Conservation (phyloP, 176 grass and related monocot genomes). For the Pharus latifolius region DNA sequence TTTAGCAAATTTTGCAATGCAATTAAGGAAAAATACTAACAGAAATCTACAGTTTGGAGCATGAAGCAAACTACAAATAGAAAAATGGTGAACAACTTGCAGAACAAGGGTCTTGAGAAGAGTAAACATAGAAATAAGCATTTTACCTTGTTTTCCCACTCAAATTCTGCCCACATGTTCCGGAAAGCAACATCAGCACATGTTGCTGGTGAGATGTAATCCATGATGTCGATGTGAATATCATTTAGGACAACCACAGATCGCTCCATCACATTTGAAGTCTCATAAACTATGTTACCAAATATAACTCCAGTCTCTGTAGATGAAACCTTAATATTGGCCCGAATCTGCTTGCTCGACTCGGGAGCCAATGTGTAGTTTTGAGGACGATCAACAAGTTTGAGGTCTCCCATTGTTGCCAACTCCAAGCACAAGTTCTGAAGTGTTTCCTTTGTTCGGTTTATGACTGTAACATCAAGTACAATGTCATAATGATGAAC, state of each 20-base stretch:
- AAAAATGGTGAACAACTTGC: background rate
- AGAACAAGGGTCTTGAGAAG: background rate
- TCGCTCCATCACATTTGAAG: constrained; percentile 59
- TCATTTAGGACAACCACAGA: constrained; percentile 60
- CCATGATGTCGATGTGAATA: constrained; percentile 80
- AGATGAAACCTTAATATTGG: constrained; percentile 71
- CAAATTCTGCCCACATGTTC: constrained; percentile 75
- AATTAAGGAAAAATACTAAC: background rate
- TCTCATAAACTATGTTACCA: constrained; percentile 61
- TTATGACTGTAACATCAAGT: constrained; percentile 60
- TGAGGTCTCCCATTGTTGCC: constrained; percentile 63
- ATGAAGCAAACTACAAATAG: background rate
- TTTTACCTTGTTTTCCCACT: constrained; percentile 68
- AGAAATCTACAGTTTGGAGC: background rate
- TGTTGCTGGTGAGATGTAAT: constrained; percentile 60
- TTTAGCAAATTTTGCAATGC: background rate
- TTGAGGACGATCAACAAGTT: constrained; percentile 58
- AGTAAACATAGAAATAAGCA: background rate
- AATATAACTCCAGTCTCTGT: constrained; percentile 75
- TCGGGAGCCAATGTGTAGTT: constrained; percentile 59
- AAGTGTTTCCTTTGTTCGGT: constrained; percentile 54
- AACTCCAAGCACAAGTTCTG: constrained; percentile 66
- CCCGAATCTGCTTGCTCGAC: constrained; percentile 57
- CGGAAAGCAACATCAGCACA: constrained; percentile 62
- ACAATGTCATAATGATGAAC: constrained; percentile 71